These are phyloP conservation scores for Tricholoma matsutake DNA, from an alignment of 768 basidiomycete species.

Conservation along the genomic window DNA sequence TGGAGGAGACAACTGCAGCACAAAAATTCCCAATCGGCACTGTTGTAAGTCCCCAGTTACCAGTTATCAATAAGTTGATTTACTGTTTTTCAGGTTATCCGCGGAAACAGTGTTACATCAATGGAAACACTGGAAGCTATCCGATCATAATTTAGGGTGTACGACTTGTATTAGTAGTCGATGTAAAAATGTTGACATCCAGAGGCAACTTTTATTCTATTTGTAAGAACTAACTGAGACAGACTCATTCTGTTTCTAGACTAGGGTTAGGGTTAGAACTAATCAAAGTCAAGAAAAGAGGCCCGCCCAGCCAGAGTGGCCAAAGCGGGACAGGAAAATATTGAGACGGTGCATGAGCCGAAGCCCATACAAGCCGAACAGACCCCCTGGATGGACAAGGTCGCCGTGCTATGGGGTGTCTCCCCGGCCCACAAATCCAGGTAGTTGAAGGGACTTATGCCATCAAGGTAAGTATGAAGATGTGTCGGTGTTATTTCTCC, in stretches of 20 bases:
- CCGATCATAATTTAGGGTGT: slow-evolving; percentile 22
- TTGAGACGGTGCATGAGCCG: slow-evolving; percentile 42
- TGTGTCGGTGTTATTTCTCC: neutral
- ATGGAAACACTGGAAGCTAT: slow-evolving; percentile 85
- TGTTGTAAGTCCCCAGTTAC: slow-evolving; percentile 57
- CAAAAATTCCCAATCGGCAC: slow-evolving; percentile 91
- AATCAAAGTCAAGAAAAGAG: slow-evolving; percentile 21
- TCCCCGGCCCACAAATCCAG: slow-evolving; percentile 55
- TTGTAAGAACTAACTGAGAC: too few relatives aligned
- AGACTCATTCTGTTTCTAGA: too few relatives aligned
- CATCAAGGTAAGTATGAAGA: slow-evolving; percentile 66
- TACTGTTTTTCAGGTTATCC: slow-evolving; percentile 68
- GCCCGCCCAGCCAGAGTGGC: slow-evolving; percentile 17
- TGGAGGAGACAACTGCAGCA: slow-evolving; percentile 87
- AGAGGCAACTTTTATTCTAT: too few relatives aligned
- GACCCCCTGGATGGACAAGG: slow-evolving; percentile 62
- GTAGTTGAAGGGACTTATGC: slow-evolving; percentile 52
- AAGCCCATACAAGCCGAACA: slow-evolving; percentile 52
- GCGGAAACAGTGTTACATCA: slow-evolving; percentile 94
- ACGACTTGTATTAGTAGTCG: slow-evolving; percentile 1
- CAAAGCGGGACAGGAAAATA: slow-evolving; percentile 6
- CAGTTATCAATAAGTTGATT: neutral
- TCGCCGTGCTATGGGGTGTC: slow-evolving; percentile 69
- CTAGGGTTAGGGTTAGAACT: slow-evolving; percentile 39
- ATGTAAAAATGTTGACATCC: too few relatives aligned